These are phyloP conservation scores for Cymodocea nodosa DNA, from an alignment of 116 monocot species.

Conservation along the genomic window DNA sequence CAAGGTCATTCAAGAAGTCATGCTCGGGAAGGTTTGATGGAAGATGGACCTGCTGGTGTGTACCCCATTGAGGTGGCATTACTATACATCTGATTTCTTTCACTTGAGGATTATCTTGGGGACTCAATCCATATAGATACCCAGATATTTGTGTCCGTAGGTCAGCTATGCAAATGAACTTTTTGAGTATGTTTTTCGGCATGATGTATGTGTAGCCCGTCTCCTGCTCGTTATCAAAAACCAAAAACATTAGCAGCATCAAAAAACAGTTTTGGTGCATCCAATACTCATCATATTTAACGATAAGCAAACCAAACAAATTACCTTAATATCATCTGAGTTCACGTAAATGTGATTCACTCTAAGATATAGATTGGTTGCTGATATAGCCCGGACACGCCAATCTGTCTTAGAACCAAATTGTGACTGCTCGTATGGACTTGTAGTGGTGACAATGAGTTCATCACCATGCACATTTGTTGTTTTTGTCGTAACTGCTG, in stretches of 20 bases:
- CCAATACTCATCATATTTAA: not conserved
- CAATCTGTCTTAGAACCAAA: conserved; percentile 90
- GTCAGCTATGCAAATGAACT: conserved; percentile 84
- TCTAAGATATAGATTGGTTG: conserved; percentile 91
- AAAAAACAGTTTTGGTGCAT: not conserved
- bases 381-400: conserved; percentile 94
- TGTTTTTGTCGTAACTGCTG: conserved; percentile 90
- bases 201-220: conserved; percentile 30
- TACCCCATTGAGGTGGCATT: conserved; percentile 75
- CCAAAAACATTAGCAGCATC: not conserved
- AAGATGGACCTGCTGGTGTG: conserved; percentile 75
- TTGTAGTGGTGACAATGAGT: conserved; percentile 70
- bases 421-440: conserved; percentile 75
- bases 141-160: conserved; percentile 68
- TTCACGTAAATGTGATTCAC: conserved; percentile 99
- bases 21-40: conserved; percentile 81
- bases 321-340: conserved; percentile 98
- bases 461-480: conserved; percentile 87
- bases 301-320: not conserved
- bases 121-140: conserved; percentile 64
- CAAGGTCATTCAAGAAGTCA: conserved; percentile 70
- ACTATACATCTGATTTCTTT: conserved; percentile 79
- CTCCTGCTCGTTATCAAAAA: conserved; percentile 10
- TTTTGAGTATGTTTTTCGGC: conserved; percentile 52
- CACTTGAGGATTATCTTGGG: conserved; percentile 77